These are phyloP conservation scores for Cyberlindnera japonica DNA, from an alignment of 805 yeast genomes.

Conservation along the genomic window DNA sequence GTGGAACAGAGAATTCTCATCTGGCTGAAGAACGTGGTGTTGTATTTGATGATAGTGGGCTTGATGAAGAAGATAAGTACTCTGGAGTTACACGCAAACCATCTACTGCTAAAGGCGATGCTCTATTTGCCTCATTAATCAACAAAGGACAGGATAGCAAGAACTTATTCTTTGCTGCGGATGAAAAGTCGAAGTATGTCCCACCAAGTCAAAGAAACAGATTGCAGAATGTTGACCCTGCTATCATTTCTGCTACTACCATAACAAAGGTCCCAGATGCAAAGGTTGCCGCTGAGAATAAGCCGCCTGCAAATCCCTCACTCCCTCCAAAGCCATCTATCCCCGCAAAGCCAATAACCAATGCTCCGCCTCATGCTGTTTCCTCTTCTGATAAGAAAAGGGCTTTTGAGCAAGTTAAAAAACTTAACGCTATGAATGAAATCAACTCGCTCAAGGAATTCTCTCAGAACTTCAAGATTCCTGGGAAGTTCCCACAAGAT, in stretches of 20 bases:
- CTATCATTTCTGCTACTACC: constrained; percentile 52
- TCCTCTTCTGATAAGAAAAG: constrained; percentile 3
- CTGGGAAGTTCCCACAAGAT: constrained; percentile 46
- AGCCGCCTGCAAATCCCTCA: neutral
- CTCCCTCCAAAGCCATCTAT: constrained; percentile 22
- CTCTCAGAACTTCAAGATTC: constrained; percentile 76
- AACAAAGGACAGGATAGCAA: constrained; percentile 29
- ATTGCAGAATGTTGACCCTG: constrained; percentile 52
- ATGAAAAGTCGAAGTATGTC: constrained; percentile 35
- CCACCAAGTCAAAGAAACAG: constrained; percentile 56
- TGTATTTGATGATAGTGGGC: constrained; percentile 71
- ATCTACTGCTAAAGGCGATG: constrained; percentile 21
- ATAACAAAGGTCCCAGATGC: neutral
- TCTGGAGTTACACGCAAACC: constrained; percentile 63
- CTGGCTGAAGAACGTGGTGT: constrained; percentile 90
- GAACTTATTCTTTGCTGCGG: constrained; percentile 42
- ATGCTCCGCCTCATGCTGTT: neutral
- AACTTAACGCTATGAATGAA: constrained; percentile 54
- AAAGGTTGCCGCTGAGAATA: too few species aligned
- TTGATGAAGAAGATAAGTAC: constrained; percentile 95
- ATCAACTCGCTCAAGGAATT: constrained; percentile 71
- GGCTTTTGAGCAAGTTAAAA: constrained; percentile 21
- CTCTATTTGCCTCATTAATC: constrained; percentile 27
- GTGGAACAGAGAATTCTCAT: constrained; percentile 66
- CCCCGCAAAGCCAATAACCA: constrained; percentile 20